A percentile compares a stretch with the other conserved stretches of the same genome.
Evolutionary conservation across 805 yeast genomes (phyloP).

Genomic region (Peterozyma toletana): DNA sequence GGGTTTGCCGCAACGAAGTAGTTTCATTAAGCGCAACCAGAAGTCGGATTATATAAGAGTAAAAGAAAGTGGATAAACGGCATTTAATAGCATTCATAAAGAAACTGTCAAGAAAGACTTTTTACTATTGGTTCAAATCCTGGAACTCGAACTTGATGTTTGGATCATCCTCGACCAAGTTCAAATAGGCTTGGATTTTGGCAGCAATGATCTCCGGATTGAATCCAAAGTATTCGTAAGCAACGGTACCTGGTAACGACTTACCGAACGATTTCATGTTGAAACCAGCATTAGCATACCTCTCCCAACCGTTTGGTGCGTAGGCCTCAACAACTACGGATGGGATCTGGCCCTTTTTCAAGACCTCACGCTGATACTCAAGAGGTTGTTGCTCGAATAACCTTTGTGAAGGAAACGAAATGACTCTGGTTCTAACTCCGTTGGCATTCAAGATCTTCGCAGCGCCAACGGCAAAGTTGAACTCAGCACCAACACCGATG

Average conservation of each 20-base stretch:
- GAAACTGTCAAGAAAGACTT: no score
- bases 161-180: constrained; percentile 7
- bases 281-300: constrained; percentile 27
- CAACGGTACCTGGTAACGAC: constrained; percentile 24
- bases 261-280: constrained; percentile 25
- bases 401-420: constrained; percentile 24
- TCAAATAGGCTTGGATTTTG: constrained; percentile 21
- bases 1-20: no score
- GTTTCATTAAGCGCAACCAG: no score
- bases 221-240: constrained; percentile 25
- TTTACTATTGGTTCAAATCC: constrained; percentile 2
- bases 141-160: constrained; percentile 4
- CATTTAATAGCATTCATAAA: no score
- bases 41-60: no score
- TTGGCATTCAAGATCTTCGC: constrained; percentile 15
- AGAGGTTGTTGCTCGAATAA: constrained; percentile 21
- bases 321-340: constrained; percentile 26
- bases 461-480: constrained; percentile 20
- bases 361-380: constrained; percentile 19
- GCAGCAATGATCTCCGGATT: constrained; percentile 16
- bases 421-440: constrained; percentile 20
- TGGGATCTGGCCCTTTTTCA: constrained; percentile 19
- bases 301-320: constrained; percentile 28
- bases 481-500: constrained; percentile 23
- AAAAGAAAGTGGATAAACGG: no score